phyloP scores from a whole-genome alignment of 1,284 basidiomycete species.

The Tilletia indica region DNA sequence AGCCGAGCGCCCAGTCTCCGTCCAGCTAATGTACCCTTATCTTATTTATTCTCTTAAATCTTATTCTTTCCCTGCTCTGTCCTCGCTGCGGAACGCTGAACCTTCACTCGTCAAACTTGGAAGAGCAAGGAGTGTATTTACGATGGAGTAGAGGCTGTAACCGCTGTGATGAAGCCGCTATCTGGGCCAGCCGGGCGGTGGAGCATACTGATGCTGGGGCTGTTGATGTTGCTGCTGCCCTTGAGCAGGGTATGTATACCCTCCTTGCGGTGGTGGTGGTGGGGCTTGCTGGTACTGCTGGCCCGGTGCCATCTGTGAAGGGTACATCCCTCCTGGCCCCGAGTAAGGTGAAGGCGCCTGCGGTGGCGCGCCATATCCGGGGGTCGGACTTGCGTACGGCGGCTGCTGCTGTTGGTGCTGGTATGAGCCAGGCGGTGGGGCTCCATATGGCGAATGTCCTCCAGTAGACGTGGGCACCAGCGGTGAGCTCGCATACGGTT shows the following conservation, averaged over 20 bases:
- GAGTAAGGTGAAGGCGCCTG: constrained; percentile 1
- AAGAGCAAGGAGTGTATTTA: no score
- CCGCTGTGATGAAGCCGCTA: no score
- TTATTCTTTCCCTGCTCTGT: no score
- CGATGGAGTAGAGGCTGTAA: no score
- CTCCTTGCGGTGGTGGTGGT: background rate
- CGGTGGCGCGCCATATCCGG: background rate
- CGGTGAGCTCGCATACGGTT: constrained; percentile 28
- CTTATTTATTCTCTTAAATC: no score
- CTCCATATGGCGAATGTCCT: constrained; percentile 1
- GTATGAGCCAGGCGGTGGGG: constrained; percentile 8
- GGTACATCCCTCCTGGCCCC: no score
- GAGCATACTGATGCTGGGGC: background rate
- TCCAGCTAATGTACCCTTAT: no score
- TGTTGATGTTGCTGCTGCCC: background rate
- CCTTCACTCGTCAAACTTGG: no score
- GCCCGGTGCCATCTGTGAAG: background rate
- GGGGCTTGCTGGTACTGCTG: constrained; percentile 9
- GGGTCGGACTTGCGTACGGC: background rate
- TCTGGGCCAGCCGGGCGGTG: constrained; percentile 5
- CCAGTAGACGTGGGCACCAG: background rate
- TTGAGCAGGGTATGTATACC: background rate
- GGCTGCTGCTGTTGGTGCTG: background rate
- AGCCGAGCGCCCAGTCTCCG: no score
- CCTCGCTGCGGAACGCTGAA: no score